Conservation (phyloP, 768 basidiomycete species). For the Pholiota molesta region DNA sequence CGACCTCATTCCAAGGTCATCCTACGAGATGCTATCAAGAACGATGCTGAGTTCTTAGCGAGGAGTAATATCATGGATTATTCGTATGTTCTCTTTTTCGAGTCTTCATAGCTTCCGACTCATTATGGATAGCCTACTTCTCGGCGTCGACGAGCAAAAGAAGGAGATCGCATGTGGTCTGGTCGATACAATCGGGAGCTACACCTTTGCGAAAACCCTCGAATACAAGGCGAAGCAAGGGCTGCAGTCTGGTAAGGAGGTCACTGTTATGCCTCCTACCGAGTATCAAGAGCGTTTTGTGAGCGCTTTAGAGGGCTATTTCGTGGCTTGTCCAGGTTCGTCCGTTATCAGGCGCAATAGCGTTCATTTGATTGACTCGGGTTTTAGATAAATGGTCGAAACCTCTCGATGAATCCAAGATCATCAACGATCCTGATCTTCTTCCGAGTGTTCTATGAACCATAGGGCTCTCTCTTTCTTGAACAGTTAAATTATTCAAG, state of each 20-base stretch:
- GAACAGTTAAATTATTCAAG: not conserved
- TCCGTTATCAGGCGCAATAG: not conserved
- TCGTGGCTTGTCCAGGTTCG: slow-evolving; percentile 74
- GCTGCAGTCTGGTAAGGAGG: slow-evolving; percentile 66
- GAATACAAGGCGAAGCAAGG: slow-evolving; percentile 87
- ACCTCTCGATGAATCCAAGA: slow-evolving; percentile 40
- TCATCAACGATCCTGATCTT: slow-evolving; percentile 38
- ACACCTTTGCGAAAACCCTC: slow-evolving; percentile 83
- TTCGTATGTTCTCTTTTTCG: slow-evolving; percentile 53
- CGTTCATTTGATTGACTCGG: not conserved
- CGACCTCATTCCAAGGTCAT: slow-evolving; percentile 76
- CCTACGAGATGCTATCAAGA: slow-evolving; percentile 66
- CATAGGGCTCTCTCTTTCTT: not conserved
- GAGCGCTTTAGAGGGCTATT: slow-evolving; percentile 72
- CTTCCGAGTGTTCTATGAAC: slow-evolving; percentile 44
- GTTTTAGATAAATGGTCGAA: slow-evolving; percentile 53
- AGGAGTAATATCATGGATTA: slow-evolving; percentile 88
- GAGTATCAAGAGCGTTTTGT: slow-evolving; percentile 83
- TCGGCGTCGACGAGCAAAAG: slow-evolving; percentile 69
- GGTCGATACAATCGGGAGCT: slow-evolving; percentile 87
- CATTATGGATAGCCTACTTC: slow-evolving; percentile 53
- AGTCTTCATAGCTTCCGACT: not conserved
- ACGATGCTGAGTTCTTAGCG: slow-evolving; percentile 75
- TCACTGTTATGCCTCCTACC: slow-evolving; percentile 78
- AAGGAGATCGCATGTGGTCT: slow-evolving; percentile 78